Base-by-base conservation (phyloP, 441 rosid genomes). In the Isatis lusitanica region DNA sequence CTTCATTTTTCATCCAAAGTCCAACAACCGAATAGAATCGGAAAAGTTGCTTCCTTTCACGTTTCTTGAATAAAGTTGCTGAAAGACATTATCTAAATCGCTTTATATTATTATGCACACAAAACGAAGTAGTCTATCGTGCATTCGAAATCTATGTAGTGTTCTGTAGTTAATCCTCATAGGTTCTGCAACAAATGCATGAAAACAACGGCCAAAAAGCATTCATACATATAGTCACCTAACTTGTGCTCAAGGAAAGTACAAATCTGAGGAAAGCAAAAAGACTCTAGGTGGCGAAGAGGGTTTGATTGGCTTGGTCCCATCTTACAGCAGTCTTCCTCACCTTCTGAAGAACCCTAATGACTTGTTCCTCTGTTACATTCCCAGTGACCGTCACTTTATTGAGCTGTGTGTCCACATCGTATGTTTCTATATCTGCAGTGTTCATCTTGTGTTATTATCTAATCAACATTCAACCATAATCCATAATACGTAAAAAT, bases 371-470 rank as follows among this genome's bases (percentile, higher is more conserved):
- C 5, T 83, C 80, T 16, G 91, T 82, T 17, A 93, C 93, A 47
- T 87, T 93, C 9, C 97, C 97, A 1, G 91, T 93, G 18, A 91
- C 94, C 1, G 68, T 86, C 57, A 91, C 97, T 81, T 91, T 91
- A 73, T 86, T 90, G 26, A 90, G 93, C 79, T 86, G 77, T n/a
- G 85, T 79, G 43, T 91, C 96, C 36, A 88, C 90, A 33, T 93
- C 82, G 47, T 89, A 91, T 1, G 97, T 82, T 71, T 93, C 97
- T 43, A 91, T 85, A 74, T 87, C 95, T 92, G 88, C 56, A 24
- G 16, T 16, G 26, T 40, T 0, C 28, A 21, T 6, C 18, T 30
- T 39, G 7, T 17, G 26, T 55, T 3, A n/a, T 9, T 31, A 61
- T 35, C 11, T 18, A 6, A 60, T 9, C 33, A 44, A 6, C 16